Evolutionary conservation across 176 grass and related monocot genomes (phyloP), one percentile per base, ranked within the genome.

Genomic region (Chrysopogon serrulatus): DNA sequence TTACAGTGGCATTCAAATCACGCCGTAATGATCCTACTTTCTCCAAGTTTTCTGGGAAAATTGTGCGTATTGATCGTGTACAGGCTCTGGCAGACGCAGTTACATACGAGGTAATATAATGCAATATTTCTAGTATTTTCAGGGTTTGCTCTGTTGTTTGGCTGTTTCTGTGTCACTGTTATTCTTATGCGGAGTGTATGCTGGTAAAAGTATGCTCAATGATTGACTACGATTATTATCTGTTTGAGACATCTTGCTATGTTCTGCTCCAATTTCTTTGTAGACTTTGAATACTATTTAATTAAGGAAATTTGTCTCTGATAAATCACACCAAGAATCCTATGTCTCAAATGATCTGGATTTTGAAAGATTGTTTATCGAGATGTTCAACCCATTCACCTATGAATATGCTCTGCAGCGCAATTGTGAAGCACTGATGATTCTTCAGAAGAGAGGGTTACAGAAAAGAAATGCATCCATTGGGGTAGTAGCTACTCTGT

Each of bases 381-480:
- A n/a, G n/a, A n/a, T n/a, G n/a, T n/a, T n/a, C n/a, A n/a, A n/a
- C n/a, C n/a, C 34, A 78, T 49, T 77, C 72, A 75, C 71, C 6
- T 65, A 48, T 65, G 37, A 41, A 40, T 78, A 62, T 83, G 80
- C 74, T 76, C 34, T 89, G 82, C 92, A 97, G 95, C 92, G 90
- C 19, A 97, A 97, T 71, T 94, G 86, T 87, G 92, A 97, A 87
- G 95, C 95, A 87, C 28, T 94, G 76, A 91, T 91, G 92, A 60
- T 91, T 64, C 92, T 97, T 63, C 95, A 91, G 78, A 97, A 87
- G 82, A 91, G 87, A 83, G 95, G 95, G 60, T 87, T 97, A 54
- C 78, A 97, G 65, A 97, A 94, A 87, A 88, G 31, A 76, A 94
- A 94, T 91, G 59, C 86, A 43, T 92, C 84, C 54, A 94, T 97